Evolutionary conservation across 2,329 filamentous ascomycete species (phyloP), one percentile per base, ranked within the genome.

Genomic region (Diaporthe vexans): DNA sequence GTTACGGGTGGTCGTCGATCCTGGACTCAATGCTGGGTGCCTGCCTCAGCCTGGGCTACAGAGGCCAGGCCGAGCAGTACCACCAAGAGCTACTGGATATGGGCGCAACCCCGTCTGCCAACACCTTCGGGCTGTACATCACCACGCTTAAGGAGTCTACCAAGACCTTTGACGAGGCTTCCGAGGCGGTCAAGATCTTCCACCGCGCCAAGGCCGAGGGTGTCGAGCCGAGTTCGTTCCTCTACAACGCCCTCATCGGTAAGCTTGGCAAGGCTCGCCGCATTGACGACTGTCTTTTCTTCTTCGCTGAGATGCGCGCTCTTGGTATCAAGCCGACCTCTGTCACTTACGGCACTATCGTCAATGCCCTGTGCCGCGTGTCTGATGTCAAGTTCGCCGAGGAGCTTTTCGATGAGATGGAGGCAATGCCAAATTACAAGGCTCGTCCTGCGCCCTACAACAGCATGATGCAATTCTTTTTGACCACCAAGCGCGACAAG

Each of bases 401-500:
- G 81, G 95, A 98, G 84, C 91, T 98, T 79, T 99, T 99, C 81
- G 95, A 98, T 81, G 97, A 99, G 86, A 99, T 99, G 97, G 97
- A 99, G 87, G 91, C 93, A 61, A 98, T 97, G 93, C 93, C 95
- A 73, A 99, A 99, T 87, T 99, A 99, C 90, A 98, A 98, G 88
- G 95, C 97, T 54, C 93, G 97, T 13, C 95, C 97, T 35, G 97
- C 97, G 33, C 97, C 97, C 0, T 99, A 99, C 89, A 98, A 99
- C 88, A 97, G 95, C 84, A 94, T 99, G 92, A 99, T 99, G 91
- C 97, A 99, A 83, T 98, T 98, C 86, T 99, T 98, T 90, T 88
- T 98, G 78, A 97, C 94, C 73, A 98, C 96, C 72, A 98, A 98
- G 90, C 94, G 95, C 71, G 96, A 99, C 83, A 96, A 97, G 85